Base-by-base conservation (phyloP, 345 rosid species). In the Iberis pinnata region DNA sequence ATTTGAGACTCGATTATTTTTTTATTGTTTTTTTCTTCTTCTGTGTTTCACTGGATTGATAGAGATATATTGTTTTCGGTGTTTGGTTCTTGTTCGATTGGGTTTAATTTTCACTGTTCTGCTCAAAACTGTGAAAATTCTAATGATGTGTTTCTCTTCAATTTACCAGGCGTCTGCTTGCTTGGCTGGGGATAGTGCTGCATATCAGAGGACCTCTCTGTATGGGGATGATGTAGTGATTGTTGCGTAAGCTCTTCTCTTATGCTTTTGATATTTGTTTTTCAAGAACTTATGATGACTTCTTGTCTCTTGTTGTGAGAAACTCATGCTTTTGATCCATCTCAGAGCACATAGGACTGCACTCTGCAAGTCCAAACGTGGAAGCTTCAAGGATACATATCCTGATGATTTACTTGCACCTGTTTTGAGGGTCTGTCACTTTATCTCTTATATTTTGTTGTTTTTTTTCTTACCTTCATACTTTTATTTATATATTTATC, bases 331-430 rank as follows among this genome's bases (percentile, higher is more conserved):
- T 20, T 51, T 26, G 5, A 12, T 67, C 19, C 0, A 5, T 20
- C 33, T 17, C 79, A 93, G 99, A 25, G 97, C 97, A 1, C 70
- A 86, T 71, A 73, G 99, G 70, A 88, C 95, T 63, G 74, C 99
- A 5, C 65, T 82, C 7, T 93, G 99, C 75, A 88, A 82, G 76
- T 64, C 95, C 1, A 93, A 82, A 57, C 82, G 95, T 3, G 99
- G 99, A 4, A 79, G 80, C 41, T 93, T 93, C 79, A 88, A 86
- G 82, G 99, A 93, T 68, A 93, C 97, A 4, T 72, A 59, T 65
- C 80, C 99, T 0, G 97, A 93, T 70, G 97, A 93, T 79, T 69
- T 93, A 32, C 97, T 93, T 60, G 95, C 95, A 9, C 89, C 97
- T 46, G 88, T 93, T 71, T 73, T 88, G 72, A 83, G 65, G 95